Conservation (phyloP, 805 yeast genomes). For the Saturnispora halmiae region DNA sequence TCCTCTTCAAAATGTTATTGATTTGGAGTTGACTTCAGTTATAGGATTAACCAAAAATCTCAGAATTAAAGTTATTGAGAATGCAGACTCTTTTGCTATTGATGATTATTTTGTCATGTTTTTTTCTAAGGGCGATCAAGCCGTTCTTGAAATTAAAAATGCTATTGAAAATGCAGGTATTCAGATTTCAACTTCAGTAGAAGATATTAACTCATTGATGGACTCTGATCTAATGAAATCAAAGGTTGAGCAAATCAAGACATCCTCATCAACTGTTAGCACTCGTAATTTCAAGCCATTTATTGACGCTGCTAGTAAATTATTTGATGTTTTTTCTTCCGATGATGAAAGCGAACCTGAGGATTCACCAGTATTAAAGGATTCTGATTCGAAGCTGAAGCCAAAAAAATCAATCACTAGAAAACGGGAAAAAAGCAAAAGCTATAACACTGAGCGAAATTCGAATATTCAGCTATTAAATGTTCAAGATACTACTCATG, state of each 20-base stretch:
- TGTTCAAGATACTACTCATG: not conserved
- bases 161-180: slow-evolving; percentile 31
- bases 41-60: slow-evolving; percentile 50
- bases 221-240: slow-evolving; percentile 20
- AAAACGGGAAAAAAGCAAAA: not conserved
- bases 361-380: not conserved
- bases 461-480: not conserved
- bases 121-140: slow-evolving; percentile 42
- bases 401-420: not conserved
- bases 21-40: slow-evolving; percentile 47
- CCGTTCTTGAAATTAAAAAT: slow-evolving; percentile 32
- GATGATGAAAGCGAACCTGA: slow-evolving; percentile 11
- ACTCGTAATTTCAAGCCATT: slow-evolving; percentile 15
- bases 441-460: not conserved
- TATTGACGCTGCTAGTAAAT: not conserved
- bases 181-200: slow-evolving; percentile 14
- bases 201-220: slow-evolving; percentile 19
- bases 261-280: slow-evolving; percentile 20
- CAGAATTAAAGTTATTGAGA: slow-evolving; percentile 52
- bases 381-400: not conserved
- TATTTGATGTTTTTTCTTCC: slow-evolving; percentile 11
- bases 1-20: slow-evolving; percentile 60
- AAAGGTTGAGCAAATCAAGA: slow-evolving; percentile 20
- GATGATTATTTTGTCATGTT: slow-evolving; percentile 67
- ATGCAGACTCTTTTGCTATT: slow-evolving; percentile 41